Evolutionary conservation across 2,329 filamentous ascomycete species (phyloP).

Genomic region (Aspergillus floridensis): DNA sequence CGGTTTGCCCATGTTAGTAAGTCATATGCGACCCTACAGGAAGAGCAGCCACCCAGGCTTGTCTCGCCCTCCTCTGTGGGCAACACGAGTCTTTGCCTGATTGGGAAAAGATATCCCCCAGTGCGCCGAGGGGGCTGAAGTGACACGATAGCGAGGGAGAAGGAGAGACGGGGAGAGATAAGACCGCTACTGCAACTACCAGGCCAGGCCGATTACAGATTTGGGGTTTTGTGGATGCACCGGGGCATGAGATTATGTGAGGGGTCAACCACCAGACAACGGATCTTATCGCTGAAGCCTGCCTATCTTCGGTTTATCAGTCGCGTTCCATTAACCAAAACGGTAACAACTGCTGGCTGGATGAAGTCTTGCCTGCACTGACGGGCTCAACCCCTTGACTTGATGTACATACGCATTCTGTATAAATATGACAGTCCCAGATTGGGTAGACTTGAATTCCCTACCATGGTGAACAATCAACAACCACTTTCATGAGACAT

Average conservation of each 20-base stretch:
- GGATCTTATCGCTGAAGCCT: neutral
- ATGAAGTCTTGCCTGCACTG: neutral
- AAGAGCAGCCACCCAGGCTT: neutral
- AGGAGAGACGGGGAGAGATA: neutral
- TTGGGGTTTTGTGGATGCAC: neutral
- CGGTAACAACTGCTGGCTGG: conserved; percentile 14
- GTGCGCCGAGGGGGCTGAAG: neutral
- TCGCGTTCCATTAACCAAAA: conserved; percentile 32
- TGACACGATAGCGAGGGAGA: neutral
- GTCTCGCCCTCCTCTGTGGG: neutral
- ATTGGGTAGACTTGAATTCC: too few species aligned
- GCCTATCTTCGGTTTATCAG: neutral
- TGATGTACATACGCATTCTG: neutral
- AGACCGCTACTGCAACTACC: conserved; percentile 3
- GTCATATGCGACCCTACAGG: conserved; percentile 14
- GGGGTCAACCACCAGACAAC: neutral
- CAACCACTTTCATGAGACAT: too few species aligned
- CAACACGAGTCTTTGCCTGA: conserved; percentile 31
- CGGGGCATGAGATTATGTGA: neutral
- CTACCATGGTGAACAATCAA: neutral
- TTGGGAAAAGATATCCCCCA: conserved; percentile 37
- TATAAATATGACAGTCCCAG: neutral
- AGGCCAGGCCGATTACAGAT: neutral
- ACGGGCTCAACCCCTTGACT: neutral
- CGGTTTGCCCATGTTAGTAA: conserved; percentile 14